Evolutionary conservation across 1,139 yeast species (phyloP), one percentile per base, ranked within the genome.

Genomic region (Candida dubliniensis): DNA sequence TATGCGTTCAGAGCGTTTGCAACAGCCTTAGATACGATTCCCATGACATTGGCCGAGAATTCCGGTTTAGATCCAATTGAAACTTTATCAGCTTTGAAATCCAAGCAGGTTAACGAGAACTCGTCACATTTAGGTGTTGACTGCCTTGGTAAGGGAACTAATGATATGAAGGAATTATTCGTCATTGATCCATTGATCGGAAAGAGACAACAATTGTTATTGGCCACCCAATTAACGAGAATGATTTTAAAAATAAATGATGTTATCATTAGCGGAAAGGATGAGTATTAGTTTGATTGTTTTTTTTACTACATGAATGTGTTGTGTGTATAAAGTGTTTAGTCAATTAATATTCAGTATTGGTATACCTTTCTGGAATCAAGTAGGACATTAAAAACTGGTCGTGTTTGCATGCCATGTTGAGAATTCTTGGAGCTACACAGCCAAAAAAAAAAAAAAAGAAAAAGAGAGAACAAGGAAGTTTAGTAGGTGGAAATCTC

Each of bases 171-270:
- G 64, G 91, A 90, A 57, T 76, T 87, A 59, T 95, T 93, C 66
- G 96, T 95, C 43, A 89, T 95, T 57, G 99, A 95, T 67, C 98
- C 99, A 45, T 81, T 89, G 65, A 90, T 93, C 58, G 97, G 99
- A 58, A 93, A 93, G 76, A 89, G 89, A 65, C 98, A 95, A 67
- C 99, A 95, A 68, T 79, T 93, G 54, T 73, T 89, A 62, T 77
- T 95, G 64, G 99, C 99, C 40, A 93, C 99, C 6, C 99, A 93
- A 71, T 77, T 93, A 63, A 90, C 98, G 47, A 81, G 99, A 72
- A 95, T 93, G 99, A 90, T 95, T 51, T 78, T 93, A 63, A 93
- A 93, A 76, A 95, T 93, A 60, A 95, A 93, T 66, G 93, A 93
- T 65, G 98, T 93, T 49, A 93, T 93, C 59, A 86, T 91, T 52